phyloP scores from a whole-genome alignment of 2,329 filamentous ascomycete genomes.

The Curvularia spicifera region DNA sequence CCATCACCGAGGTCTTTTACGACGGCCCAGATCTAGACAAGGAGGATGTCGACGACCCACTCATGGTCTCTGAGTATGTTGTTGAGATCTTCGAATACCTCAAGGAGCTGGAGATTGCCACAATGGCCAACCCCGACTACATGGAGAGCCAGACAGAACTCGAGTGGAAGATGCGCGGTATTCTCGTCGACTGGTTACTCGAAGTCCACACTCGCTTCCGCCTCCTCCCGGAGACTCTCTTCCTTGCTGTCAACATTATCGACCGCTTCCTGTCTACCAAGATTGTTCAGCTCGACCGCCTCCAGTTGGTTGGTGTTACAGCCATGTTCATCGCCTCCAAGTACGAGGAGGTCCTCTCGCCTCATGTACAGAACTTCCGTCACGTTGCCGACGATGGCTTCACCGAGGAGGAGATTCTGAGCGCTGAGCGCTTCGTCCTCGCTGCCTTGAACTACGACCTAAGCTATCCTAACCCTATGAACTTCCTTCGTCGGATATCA shows the following conservation, averaged over 20 bases:
- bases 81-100: conserved; percentile 98
- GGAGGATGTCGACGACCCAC: conserved; percentile 89
- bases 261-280: conserved; percentile 96
- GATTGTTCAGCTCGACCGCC: conserved; percentile 92
- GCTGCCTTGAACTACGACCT: conserved; percentile 93
- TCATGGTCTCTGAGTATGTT: conserved; percentile 98
- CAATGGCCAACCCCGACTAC: conserved; percentile 88
- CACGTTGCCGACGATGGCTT: conserved; percentile 98
- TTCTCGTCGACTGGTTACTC: conserved; percentile 96
- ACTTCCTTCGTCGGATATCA: conserved; percentile 97
- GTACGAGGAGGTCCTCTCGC: conserved; percentile 97
- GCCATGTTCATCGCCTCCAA: conserved; percentile 99
- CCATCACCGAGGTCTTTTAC: conserved; percentile 38
- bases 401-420: conserved; percentile 91
- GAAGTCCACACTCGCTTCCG: conserved; percentile 98
- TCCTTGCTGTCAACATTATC: conserved; percentile 97
- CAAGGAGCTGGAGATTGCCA: conserved; percentile 79
- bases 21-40: conserved; percentile 70
- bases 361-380: conserved; percentile 95
- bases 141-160: conserved; percentile 94
- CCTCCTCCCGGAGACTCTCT: conserved; percentile 92
- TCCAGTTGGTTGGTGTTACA: conserved; percentile 95
- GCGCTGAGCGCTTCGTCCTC: conserved; percentile 94
- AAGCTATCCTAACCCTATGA: conserved; percentile 99
- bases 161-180: conserved; percentile 98